These are phyloP conservation scores for Nowakowskiella sp. DNA, from an alignment of 192 early-diverging fungal genomes.

Conservation along the genomic window DNA sequence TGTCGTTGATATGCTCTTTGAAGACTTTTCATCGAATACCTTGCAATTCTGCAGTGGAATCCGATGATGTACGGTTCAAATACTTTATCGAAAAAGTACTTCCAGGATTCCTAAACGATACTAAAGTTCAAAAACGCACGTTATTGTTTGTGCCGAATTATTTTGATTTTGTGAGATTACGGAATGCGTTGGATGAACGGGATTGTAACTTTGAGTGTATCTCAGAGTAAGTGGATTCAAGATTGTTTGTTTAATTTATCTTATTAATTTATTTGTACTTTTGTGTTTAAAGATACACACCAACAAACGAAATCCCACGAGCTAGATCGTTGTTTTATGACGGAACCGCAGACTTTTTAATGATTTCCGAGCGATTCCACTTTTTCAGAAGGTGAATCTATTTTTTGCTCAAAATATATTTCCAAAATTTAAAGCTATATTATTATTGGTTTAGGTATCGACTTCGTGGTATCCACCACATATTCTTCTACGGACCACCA, in stretches of 20 bases:
- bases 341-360: constrained; percentile 64
- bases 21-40: constrained; percentile 69
- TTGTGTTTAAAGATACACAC: constrained; percentile 61
- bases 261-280: constrained; percentile 4
- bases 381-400: constrained; percentile 68
- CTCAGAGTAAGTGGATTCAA: constrained; percentile 58
- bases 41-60: constrained; percentile 43
- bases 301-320: constrained; percentile 62
- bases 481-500: constrained; percentile 88
- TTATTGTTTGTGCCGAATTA: constrained; percentile 86
- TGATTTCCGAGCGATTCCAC: constrained; percentile 95
- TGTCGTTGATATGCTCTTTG: background rate
- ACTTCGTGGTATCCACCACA: constrained; percentile 72
- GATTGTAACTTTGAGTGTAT: constrained; percentile 68
- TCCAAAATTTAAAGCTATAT: constrained; percentile 6
- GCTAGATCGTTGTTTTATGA: constrained; percentile 72
- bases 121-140: constrained; percentile 22
- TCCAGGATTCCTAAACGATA: constrained; percentile 42
- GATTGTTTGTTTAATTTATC: background rate
- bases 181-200: constrained; percentile 78
- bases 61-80: constrained; percentile 73
- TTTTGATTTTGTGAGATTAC: constrained; percentile 91
- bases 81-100: constrained; percentile 73
- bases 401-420: background rate
- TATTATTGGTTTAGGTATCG: constrained; percentile 43